Percentiles rank a stretch among this genome's conserved stretches.
Evolutionary conservation across 1,139 yeast genomes (phyloP).

Genomic region (Pichia terricola): DNA sequence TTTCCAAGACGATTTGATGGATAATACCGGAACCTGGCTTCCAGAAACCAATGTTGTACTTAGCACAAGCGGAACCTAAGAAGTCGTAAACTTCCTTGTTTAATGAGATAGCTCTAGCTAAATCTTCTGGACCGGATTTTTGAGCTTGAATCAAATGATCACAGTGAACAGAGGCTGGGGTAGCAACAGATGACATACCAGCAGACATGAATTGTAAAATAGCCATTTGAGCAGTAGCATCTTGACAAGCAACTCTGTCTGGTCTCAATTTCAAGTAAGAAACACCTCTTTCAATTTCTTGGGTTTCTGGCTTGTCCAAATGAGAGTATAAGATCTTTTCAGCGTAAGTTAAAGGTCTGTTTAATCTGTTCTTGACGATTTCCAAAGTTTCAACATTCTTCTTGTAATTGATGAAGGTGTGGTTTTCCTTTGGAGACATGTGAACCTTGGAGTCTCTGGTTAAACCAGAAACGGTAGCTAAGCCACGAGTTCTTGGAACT

Average conservation of each 20-base stretch:
- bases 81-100: constrained; percentile 93
- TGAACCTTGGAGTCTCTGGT: constrained; percentile 88
- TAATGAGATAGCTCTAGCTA: constrained; percentile 63
- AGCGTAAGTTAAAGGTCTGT: constrained; percentile 79
- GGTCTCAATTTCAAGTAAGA: constrained; percentile 85
- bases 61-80: constrained; percentile 79
- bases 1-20: constrained; percentile 93
- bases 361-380: constrained; percentile 54
- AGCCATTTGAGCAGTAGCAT: constrained; percentile 98
- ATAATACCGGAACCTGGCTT: constrained; percentile 98
- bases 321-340: constrained; percentile 93
- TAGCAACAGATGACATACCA: constrained; percentile 75
- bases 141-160: constrained; percentile 96
- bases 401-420: constrained; percentile 73
- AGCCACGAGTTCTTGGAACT: constrained; percentile 42
- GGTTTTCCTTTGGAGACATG: constrained; percentile 84
- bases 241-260: constrained; percentile 99
- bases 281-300: constrained; percentile 76
- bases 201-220: constrained; percentile 93
- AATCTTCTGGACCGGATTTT: constrained; percentile 77
- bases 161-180: constrained; percentile 94
- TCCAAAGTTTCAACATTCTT: constrained; percentile 69
- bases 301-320: constrained; percentile 77
- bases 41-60: constrained; percentile 96
- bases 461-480: constrained; percentile 62